Percentiles rank a stretch among this genome's conserved stretches.
These are phyloP conservation scores for Mycosarcoma maydis DNA, from an alignment of 1,284 basidiomycete species.

Conservation along the genomic window DNA sequence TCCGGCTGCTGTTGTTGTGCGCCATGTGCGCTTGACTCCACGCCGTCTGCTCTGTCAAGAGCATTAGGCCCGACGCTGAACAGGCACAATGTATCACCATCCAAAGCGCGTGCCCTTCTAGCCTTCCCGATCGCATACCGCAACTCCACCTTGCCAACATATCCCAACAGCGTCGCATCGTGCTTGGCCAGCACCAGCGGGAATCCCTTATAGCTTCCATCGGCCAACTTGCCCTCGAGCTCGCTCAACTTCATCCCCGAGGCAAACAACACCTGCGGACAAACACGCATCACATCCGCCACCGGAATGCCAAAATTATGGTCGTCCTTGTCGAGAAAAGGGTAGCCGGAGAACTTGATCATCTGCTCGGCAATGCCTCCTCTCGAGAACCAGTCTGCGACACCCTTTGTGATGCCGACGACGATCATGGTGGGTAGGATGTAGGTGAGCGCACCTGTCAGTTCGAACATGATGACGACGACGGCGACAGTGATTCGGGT, in stretches of 20 bases:
- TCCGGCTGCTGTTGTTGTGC: slow-evolving; percentile 29
- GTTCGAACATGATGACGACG: slow-evolving; percentile 99
- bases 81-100: slow-evolving; percentile 45
- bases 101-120: slow-evolving; percentile 33
- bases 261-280: slow-evolving; percentile 78
- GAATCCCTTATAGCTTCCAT: slow-evolving; percentile 81
- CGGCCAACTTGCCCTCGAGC: slow-evolving; percentile 70
- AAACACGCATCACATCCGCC: slow-evolving; percentile 85
- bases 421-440: slow-evolving; percentile 99
- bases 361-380: slow-evolving; percentile 96
- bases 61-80: slow-evolving; percentile 50
- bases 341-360: slow-evolving; percentile 96
- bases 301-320: slow-evolving; percentile 89
- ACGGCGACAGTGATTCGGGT: slow-evolving; percentile 97
- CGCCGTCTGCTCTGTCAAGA: background rate
- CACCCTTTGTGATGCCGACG: slow-evolving; percentile 92
- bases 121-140: slow-evolving; percentile 81
- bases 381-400: slow-evolving; percentile 92
- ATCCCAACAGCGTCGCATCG: slow-evolving; percentile 78
- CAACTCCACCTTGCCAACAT: slow-evolving; percentile 86
- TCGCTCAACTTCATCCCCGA: slow-evolving; percentile 80
- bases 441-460: slow-evolving; percentile 98
- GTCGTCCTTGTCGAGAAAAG: slow-evolving; percentile 83
- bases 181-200: slow-evolving; percentile 76
- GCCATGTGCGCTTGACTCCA: background rate